Evolutionary conservation across 202 grass and related monocot genomes (phyloP), one percentile per base, ranked within the genome.

Genomic region (Setaria italica): DNA sequence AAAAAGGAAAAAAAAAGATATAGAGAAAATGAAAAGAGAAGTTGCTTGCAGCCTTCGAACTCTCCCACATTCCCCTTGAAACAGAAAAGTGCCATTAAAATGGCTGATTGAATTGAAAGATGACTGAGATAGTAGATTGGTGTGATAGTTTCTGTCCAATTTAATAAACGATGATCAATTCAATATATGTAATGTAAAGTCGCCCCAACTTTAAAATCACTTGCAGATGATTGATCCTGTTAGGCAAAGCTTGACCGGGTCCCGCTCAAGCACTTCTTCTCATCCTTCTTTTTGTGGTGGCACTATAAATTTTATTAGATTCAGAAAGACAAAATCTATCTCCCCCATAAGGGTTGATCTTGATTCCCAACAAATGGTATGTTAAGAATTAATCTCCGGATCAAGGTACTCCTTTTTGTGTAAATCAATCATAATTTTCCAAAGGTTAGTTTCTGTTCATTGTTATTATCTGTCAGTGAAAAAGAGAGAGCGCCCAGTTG

Each of bases 1-100:
- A 1, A 43, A 53, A 16, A 9, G 30, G 20, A 32, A 3, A 60
- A 9, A 9, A 48, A 48, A 29, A 1, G 7, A 83, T 7, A 51
- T 41, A 75, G 32, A 54, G 71, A 76, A 19, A 84, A 65, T 29
- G 32, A 75, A 55, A 76, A 55, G 46, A 11, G 71, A 65, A 75
- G 58, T 8, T 65, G 46, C 58, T 75, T 81, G 79, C 49, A 56
- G 49, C 53, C 50, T 50, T 9, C 70, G 30, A 74, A 37, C 20
- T 64, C 45, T 33, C 29, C 46, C 70, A 32, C 46, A 53, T 16
- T 53, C 29, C 14, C 7, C 49, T 57, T 70, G 11, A 4, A 67
- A 19, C 46, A 54, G 34, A 76, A 76, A 84, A 14, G 59, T 19
- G 25, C 0, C 70, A 70, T 20, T 46, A 70, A 42, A 46, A 70